phyloP scores from a whole-genome alignment of 2,329 filamentous ascomycete genomes.

The Cryphonectria nitschkei region DNA sequence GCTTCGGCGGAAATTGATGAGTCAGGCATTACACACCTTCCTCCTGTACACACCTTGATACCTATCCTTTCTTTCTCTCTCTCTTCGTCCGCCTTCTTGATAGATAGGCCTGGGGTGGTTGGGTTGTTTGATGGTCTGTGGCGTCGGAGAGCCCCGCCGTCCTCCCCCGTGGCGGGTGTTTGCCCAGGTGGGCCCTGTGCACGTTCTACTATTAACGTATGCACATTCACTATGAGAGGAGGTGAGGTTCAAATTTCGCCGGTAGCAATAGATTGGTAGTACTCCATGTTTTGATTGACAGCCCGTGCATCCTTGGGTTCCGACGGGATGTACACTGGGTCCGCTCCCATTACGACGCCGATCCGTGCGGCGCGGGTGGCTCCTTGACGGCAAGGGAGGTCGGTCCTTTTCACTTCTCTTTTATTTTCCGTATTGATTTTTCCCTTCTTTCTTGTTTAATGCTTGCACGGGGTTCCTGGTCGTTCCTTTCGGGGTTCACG shows the following conservation, averaged over 20 bases:
- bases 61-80: neutral
- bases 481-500: neutral
- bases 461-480: neutral
- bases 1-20: neutral
- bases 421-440: no score
- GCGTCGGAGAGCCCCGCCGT: neutral
- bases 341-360: constrained; percentile 2
- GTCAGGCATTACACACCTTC: neutral
- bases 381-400: neutral
- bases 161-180: no score
- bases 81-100: no score
- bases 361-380: neutral
- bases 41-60: neutral
- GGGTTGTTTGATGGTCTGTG: neutral
- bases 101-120: no score
- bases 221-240: neutral
- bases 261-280: neutral
- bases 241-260: neutral
- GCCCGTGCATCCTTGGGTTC: neutral
- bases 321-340: neutral
- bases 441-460: no score
- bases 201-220: neutral
- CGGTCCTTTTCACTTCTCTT: neutral
- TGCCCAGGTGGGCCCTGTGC: neutral
- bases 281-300: neutral